Conservation (phyloP, 2,329 filamentous ascomycete genomes). For the Beauveria australis region DNA sequence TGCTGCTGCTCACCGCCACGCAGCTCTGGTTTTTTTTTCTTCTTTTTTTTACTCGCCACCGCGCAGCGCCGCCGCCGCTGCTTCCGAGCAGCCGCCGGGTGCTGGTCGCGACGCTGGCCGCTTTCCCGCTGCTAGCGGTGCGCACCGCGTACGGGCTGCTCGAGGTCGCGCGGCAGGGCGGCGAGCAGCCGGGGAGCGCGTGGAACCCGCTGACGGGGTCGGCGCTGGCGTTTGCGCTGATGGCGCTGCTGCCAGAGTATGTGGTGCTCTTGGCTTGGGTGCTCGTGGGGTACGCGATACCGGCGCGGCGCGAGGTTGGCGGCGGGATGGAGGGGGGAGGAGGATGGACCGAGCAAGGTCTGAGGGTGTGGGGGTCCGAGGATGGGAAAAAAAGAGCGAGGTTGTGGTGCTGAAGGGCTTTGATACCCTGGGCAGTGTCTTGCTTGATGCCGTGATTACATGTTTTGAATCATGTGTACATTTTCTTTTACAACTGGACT, state of each 20-base stretch:
- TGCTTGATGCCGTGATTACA: neutral
- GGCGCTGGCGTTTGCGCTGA: slow-evolving; percentile 14
- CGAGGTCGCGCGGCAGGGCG: slow-evolving; percentile 12
- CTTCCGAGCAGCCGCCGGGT: slow-evolving; percentile 15
- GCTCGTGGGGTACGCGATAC: slow-evolving; percentile 9
- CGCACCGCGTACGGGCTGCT: slow-evolving; percentile 18
- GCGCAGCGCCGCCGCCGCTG: neutral
- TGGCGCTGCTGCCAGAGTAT: slow-evolving; percentile 15
- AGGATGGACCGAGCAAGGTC: neutral
- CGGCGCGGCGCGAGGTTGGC: slow-evolving; percentile 3
- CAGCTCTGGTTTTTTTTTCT: slow-evolving; percentile 3
- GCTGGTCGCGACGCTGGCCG: slow-evolving; percentile 14
- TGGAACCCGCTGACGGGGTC: slow-evolving; percentile 17
- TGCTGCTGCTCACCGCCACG: slow-evolving; percentile 13
- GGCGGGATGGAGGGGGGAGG: neutral
- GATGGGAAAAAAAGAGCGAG: neutral
- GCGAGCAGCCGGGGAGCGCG: neutral
- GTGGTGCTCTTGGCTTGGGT: slow-evolving; percentile 12
- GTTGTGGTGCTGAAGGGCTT: neutral
- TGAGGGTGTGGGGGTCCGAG: neutral
- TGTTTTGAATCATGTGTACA: too few species aligned
- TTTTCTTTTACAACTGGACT: too few species aligned
- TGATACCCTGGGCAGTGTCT: slow-evolving; percentile 11
- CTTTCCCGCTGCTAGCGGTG: slow-evolving; percentile 17
- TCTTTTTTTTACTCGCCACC: neutral